Percentiles rank a stretch among this genome's conserved stretches.
Conservation (phyloP, 768 basidiomycete species). For the Lactarius vividus region DNA sequence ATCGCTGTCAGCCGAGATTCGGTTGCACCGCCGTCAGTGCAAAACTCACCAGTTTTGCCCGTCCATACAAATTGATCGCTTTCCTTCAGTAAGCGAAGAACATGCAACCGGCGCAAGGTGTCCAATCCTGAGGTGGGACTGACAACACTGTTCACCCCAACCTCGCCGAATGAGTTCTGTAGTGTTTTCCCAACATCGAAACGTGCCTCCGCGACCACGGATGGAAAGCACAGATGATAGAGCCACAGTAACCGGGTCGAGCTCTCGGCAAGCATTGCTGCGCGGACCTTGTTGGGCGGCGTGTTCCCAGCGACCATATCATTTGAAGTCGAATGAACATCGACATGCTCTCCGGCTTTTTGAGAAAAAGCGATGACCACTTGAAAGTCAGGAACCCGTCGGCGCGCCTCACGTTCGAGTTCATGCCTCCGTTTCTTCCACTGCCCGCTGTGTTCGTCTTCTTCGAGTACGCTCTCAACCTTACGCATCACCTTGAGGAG, state of each 20-base stretch:
- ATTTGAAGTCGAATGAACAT: neutral
- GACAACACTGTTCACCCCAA: conserved; percentile 32
- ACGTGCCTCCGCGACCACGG: conserved; percentile 69
- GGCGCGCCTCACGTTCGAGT: conserved; percentile 70
- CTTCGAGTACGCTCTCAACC: conserved; percentile 55
- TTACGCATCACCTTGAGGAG: conserved; percentile 50
- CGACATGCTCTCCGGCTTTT: conserved; percentile 5
- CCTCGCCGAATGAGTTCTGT: conserved; percentile 41
- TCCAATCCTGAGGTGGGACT: conserved; percentile 42
- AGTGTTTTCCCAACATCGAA: conserved; percentile 87
- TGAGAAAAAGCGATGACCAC: conserved; percentile 84
- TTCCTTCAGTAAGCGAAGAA: conserved; percentile 67
- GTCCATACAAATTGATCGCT: conserved; percentile 81
- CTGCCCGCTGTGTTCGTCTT: conserved; percentile 59
- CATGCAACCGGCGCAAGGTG: conserved; percentile 70
- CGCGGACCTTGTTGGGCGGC: conserved; percentile 39
- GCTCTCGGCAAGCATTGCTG: conserved; percentile 70
- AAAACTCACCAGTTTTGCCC: conserved; percentile 46
- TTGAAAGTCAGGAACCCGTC: conserved; percentile 81
- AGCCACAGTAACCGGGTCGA: conserved; percentile 80
- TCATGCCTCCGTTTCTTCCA: conserved; percentile 70
- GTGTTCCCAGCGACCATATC: neutral
- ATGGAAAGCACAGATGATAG: conserved; percentile 76
- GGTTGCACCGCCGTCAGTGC: neutral
- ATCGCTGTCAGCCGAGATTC: neutral